Evolutionary conservation across 179 eudicot species (phyloP).

Genomic region (Beta macrorhiza): DNA sequence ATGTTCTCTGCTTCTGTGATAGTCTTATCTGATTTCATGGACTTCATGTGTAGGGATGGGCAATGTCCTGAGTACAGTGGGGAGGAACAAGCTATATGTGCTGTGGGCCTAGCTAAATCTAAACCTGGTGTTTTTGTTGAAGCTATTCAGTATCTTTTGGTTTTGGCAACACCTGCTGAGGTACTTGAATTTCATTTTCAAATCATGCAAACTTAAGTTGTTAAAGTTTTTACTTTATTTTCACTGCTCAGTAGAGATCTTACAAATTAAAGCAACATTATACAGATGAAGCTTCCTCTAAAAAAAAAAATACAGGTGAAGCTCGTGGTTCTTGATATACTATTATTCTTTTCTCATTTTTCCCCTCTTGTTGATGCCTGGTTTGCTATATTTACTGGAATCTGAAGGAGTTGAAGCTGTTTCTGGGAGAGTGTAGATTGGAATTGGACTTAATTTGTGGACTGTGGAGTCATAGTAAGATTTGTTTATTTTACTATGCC

Average conservation of each 20-base stretch:
- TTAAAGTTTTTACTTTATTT: not conserved
- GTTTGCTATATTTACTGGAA: not conserved
- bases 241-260: not conserved
- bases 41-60: slow-evolving; percentile 70
- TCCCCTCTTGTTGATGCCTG: not conserved
- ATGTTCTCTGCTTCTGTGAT: slow-evolving; percentile 4
- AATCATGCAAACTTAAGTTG: slow-evolving; percentile 4
- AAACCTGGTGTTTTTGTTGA: slow-evolving; percentile 90
- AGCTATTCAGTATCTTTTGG: slow-evolving; percentile 84
- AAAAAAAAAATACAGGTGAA: not conserved
- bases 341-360: not conserved
- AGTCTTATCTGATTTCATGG: slow-evolving; percentile 19
- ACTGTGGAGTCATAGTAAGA: not conserved
- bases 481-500: not conserved
- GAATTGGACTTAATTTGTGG: not conserved
- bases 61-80: slow-evolving; percentile 95
- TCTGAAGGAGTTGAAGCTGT: not conserved
- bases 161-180: slow-evolving; percentile 98
- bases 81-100: slow-evolving; percentile 98
- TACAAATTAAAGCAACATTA: slow-evolving; percentile 5
- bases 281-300: not conserved
- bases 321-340: not conserved
- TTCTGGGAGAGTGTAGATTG: not conserved
- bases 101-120: slow-evolving; percentile 87
- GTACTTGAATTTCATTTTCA: slow-evolving; percentile 35